Percentiles rank a stretch among this genome's conserved stretches.
Evolutionary conservation across 352 stramenopile species (phyloP).

Genomic region (Pythium rishiriense): DNA sequence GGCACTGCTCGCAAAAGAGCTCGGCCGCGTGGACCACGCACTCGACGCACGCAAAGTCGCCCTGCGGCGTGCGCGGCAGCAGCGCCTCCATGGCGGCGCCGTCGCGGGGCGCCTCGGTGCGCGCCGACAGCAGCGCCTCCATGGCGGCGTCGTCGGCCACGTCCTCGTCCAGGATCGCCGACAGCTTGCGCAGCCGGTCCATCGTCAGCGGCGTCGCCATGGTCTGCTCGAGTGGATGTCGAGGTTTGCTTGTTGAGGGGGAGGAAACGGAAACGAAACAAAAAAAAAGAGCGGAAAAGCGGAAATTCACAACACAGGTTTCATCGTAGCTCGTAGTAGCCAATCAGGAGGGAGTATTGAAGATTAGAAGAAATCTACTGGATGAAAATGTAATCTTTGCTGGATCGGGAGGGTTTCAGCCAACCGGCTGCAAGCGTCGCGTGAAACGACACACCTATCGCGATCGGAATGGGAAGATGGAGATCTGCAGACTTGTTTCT

Average conservation of each 20-base stretch:
- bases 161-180: conserved; percentile 75
- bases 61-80: conserved; percentile 34
- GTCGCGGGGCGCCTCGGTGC: background rate
- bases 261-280: background rate
- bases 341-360: too few species aligned
- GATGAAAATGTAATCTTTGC: too few species aligned
- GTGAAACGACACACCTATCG: too few species aligned
- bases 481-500: background rate
- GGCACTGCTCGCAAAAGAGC: conserved; percentile 86
- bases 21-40: conserved; percentile 66
- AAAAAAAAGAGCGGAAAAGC: background rate
- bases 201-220: conserved; percentile 46
- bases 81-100: conserved; percentile 1
- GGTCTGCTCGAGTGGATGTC: background rate
- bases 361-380: too few species aligned
- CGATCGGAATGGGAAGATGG: too few species aligned
- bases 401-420: background rate
- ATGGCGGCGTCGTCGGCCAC: conserved; percentile 57
- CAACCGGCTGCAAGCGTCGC: background rate
- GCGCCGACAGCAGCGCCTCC: conserved; percentile 41
- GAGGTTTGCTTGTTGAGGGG: background rate
- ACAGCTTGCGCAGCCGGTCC: conserved; percentile 78
- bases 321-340: too few species aligned
- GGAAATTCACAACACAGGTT: too few species aligned
- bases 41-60: conserved; percentile 70